A percentile compares a stretch with the other conserved stretches of the same genome.
These are phyloP conservation scores for Bryopsis sp. DNA, from an alignment of 139 green algal species.

Conservation along the genomic window DNA sequence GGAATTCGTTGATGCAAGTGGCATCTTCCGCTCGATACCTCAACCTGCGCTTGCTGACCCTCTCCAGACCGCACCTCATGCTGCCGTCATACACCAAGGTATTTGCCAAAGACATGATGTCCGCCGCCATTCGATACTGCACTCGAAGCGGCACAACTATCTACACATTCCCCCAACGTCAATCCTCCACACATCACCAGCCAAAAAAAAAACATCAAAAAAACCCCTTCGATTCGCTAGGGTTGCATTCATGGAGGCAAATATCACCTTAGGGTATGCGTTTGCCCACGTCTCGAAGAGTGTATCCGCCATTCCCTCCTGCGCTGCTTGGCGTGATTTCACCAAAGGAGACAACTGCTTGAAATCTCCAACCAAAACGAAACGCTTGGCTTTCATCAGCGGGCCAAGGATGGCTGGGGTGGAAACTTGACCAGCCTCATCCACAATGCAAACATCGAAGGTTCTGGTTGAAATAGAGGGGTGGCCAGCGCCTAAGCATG, in stretches of 20 bases:
- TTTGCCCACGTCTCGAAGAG: slow-evolving; percentile 76
- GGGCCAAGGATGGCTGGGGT: slow-evolving; percentile 54
- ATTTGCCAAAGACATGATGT: slow-evolving; percentile 87
- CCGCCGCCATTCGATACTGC: slow-evolving; percentile 90
- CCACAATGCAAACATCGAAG: slow-evolving; percentile 93
- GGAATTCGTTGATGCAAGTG: too few species aligned
- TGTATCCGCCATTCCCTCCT: slow-evolving; percentile 52
- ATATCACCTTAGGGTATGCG: slow-evolving; percentile 73
- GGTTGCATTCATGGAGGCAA: too few species aligned
- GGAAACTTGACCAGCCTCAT: slow-evolving; percentile 87
- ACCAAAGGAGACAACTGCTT: slow-evolving; percentile 54
- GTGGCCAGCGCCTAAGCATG: slow-evolving; percentile 60
- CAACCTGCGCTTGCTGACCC: slow-evolving; percentile 41
- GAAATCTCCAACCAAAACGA: slow-evolving; percentile 47
- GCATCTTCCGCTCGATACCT: too few species aligned
- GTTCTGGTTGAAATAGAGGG: slow-evolving; percentile 44
- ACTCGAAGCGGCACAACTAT: slow-evolving; percentile 28
- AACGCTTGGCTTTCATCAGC: slow-evolving; percentile 38
- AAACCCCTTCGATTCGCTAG: background rate
- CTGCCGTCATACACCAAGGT: slow-evolving; percentile 68
- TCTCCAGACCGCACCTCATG: slow-evolving; percentile 51
- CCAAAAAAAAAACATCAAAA: background rate
- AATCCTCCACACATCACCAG: too few species aligned
- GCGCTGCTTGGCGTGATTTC: slow-evolving; percentile 36
- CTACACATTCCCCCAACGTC: slow-evolving; percentile 1